A percentile compares a stretch with the other conserved stretches of the same genome.
These are phyloP conservation scores for Stemphylium vesicarium DNA, from an alignment of 2,329 filamentous ascomycete species.

Conservation along the genomic window DNA sequence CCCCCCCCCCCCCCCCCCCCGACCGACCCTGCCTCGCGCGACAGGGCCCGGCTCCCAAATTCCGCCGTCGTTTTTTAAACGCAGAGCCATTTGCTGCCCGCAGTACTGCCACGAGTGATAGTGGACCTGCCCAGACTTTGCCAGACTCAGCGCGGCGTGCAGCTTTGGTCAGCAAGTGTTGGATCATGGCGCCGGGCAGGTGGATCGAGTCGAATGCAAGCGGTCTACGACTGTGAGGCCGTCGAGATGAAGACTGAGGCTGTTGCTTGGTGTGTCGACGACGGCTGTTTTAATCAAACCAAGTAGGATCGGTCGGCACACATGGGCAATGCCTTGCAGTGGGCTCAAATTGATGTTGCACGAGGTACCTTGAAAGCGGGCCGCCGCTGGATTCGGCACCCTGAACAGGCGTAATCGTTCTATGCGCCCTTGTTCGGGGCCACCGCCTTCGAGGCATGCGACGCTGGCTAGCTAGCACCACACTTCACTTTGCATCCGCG, in stretches of 20 bases:
- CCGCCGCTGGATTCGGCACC: constrained; percentile 38
- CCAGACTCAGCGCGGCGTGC: constrained; percentile 33
- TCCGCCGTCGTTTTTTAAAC: constrained; percentile 43
- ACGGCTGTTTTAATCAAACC: constrained; percentile 20
- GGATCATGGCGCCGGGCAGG: constrained; percentile 24
- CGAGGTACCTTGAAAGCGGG: constrained; percentile 41
- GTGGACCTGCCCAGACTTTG: constrained; percentile 34
- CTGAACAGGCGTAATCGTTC: constrained; percentile 42
- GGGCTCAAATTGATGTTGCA: constrained; percentile 38
- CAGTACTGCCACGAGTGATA: constrained; percentile 36
- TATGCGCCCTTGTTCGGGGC: constrained; percentile 45
- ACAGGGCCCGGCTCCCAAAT: constrained; percentile 38
- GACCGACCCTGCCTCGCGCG: constrained; percentile 15
- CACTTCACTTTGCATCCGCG: constrained; percentile 20
- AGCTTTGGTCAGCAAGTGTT: constrained; percentile 33
- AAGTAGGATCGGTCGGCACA: no score
- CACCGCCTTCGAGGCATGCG: constrained; percentile 40
- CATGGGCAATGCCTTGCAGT: constrained; percentile 40
- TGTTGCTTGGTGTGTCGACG: not conserved
- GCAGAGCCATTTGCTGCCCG: constrained; percentile 38
- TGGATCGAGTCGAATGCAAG: constrained; percentile 11
- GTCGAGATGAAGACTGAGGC: not conserved
- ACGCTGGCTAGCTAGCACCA: constrained; percentile 19
- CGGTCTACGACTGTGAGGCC: constrained; percentile 2
- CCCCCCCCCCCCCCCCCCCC: constrained; percentile 11